These are phyloP conservation scores for Trichosporon faecale DNA, from an alignment of 1,284 basidiomycete species.

Conservation along the genomic window DNA sequence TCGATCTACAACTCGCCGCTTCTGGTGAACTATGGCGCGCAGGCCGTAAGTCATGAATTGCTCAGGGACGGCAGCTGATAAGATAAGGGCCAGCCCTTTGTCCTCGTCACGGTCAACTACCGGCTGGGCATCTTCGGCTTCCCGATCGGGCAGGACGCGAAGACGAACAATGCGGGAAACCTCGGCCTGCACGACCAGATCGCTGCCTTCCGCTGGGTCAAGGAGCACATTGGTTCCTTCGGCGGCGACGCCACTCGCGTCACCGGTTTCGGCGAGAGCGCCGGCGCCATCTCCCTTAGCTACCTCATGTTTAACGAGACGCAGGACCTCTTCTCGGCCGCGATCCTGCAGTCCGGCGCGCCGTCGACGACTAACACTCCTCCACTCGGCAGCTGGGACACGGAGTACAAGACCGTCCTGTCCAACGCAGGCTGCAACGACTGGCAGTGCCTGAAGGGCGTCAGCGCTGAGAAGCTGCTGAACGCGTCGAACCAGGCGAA, in stretches of 20 bases:
- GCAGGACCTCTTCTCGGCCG: constrained; percentile 43
- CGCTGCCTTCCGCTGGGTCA: constrained; percentile 56
- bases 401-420: constrained; percentile 29
- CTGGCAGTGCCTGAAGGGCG: constrained; percentile 37
- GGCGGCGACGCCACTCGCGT: constrained; percentile 53
- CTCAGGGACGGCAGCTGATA: constrained; percentile 3
- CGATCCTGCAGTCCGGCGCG: constrained; percentile 52
- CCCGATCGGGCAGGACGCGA: constrained; percentile 37
- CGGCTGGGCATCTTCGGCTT: constrained; percentile 55
- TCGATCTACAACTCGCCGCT: constrained; percentile 29
- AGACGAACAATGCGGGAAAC: constrained; percentile 43
- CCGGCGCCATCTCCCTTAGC: constrained; percentile 46
- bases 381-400: constrained; percentile 34
- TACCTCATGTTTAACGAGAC: constrained; percentile 39
- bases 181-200: constrained; percentile 53
- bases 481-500: constrained; percentile 22
- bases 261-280: constrained; percentile 51
- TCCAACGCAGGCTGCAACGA: background rate
- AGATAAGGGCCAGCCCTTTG: constrained; percentile 41
- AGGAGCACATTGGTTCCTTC: constrained; percentile 53
- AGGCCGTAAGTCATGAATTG: constrained; percentile 14
- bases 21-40: constrained; percentile 20
- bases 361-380: constrained; percentile 33
- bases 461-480: constrained; percentile 33
- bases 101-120: constrained; percentile 54